These are phyloP conservation scores for Salix koriyanagi DNA, from an alignment of 345 rosid species.

Conservation along the genomic window DNA sequence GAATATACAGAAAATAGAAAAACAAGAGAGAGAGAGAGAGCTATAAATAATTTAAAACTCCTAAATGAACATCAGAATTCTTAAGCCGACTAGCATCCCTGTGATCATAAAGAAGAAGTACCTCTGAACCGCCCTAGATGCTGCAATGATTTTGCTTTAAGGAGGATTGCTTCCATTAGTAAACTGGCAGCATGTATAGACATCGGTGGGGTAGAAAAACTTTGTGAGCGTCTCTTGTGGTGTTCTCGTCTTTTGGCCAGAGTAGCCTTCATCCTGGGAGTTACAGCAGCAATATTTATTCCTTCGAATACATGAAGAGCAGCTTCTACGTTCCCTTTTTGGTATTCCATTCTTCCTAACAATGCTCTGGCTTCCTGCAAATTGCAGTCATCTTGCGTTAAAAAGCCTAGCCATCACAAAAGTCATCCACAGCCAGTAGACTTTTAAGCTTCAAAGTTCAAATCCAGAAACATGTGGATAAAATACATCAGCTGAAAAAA, in stretches of 20 bases:
- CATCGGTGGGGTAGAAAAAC: slow-evolving; percentile 42
- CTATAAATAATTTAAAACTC: too few species aligned
- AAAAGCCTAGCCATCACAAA: not conserved
- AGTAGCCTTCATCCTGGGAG: slow-evolving; percentile 47
- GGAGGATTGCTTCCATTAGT: slow-evolving; percentile 59
- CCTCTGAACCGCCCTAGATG: slow-evolving; percentile 59
- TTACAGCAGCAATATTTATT: slow-evolving; percentile 50
- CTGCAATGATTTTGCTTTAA: slow-evolving; percentile 63
- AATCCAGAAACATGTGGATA: not conserved
- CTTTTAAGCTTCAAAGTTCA: not conserved
- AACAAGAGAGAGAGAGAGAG: too few species aligned
- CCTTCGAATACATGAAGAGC: slow-evolving; percentile 74
- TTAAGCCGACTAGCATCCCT: too few species aligned
- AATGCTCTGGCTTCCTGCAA: slow-evolving; percentile 76
- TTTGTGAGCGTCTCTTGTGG: slow-evolving; percentile 41
- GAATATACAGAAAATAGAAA: too few species aligned
- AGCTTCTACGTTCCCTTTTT: slow-evolving; percentile 60
- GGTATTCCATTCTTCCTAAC: slow-evolving; percentile 68
- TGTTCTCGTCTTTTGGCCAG: slow-evolving; percentile 46
- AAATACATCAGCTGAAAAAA: not conserved
- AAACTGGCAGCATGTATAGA: slow-evolving; percentile 63
- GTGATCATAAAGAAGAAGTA: slow-evolving; percentile 10
- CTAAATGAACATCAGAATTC: too few species aligned
- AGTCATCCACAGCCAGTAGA: not conserved
- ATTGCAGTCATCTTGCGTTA: not conserved